Percentiles rank a stretch among this genome's conserved stretches.
These are phyloP conservation scores for Polytolypa hystricis DNA, from an alignment of 2,329 filamentous ascomycete species.

Conservation along the genomic window DNA sequence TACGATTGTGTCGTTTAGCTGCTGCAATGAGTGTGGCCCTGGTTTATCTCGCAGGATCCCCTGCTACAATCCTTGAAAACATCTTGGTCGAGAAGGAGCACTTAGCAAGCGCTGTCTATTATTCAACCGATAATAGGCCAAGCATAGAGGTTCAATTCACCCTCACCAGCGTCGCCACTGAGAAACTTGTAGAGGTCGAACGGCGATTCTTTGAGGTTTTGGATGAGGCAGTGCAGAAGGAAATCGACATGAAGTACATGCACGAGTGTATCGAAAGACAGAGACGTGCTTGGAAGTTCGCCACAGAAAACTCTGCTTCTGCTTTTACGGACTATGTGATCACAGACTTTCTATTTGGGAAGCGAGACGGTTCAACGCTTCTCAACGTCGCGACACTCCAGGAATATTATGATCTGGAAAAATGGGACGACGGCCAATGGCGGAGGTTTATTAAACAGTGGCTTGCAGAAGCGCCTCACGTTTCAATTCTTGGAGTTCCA, in stretches of 20 bases:
- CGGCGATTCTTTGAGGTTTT: conserved; percentile 75
- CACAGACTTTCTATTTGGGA: conserved; percentile 82
- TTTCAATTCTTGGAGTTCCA: conserved; percentile 80
- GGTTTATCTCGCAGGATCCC: conserved; percentile 83
- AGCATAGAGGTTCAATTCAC: conserved; percentile 77
- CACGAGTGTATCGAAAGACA: conserved; percentile 76
- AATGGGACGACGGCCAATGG: conserved; percentile 80
- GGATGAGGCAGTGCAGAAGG: conserved; percentile 62
- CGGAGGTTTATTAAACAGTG: conserved; percentile 68
- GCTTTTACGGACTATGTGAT: conserved; percentile 82
- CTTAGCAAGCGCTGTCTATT: conserved; percentile 74
- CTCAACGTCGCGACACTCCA: conserved; percentile 43
- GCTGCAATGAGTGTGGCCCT: conserved; percentile 71
- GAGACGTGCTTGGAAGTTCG: conserved; percentile 68
- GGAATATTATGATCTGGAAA: conserved; percentile 56
- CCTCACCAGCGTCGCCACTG: conserved; percentile 75
- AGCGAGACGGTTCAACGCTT: conserved; percentile 68
- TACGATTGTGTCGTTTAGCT: conserved; percentile 27
- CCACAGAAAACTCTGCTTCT: conserved; percentile 67
- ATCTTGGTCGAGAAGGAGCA: conserved; percentile 86
- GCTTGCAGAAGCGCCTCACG: conserved; percentile 73
- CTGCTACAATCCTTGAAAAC: conserved; percentile 85
- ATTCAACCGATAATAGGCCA: conserved; percentile 67
- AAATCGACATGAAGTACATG: conserved; percentile 83
- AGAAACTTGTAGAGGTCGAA: conserved; percentile 73